phyloP scores from a whole-genome alignment of 371 early-diverging fungal species.

The Zopfochytrium polystomum region DNA sequence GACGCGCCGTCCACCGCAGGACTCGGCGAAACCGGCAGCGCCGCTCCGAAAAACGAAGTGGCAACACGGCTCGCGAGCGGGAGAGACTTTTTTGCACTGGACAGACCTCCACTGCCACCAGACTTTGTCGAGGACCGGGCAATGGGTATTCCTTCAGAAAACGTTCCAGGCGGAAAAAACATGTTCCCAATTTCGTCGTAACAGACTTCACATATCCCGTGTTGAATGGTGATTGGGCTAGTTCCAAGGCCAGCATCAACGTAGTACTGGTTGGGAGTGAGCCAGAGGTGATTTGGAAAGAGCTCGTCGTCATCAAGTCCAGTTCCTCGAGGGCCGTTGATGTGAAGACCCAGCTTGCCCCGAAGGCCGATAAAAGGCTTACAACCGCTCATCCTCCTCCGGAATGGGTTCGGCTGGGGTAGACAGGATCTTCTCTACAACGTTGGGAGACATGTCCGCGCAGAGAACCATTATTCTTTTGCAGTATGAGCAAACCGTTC shows the following conservation, averaged over 20 bases:
- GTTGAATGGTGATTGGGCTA: constrained; percentile 1
- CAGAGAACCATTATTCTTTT: constrained; percentile 16
- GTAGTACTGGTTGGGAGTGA: constrained; percentile 15
- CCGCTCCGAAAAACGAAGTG: no score
- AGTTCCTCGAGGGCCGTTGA: background rate
- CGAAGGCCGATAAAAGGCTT: constrained; percentile 24
- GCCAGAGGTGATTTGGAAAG: constrained; percentile 10
- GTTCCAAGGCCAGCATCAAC: background rate
- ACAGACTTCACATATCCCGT: constrained; percentile 22
- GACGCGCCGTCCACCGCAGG: no score
- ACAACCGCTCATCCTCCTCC: background rate
- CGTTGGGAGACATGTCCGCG: constrained; percentile 3
- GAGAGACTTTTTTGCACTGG: no score
- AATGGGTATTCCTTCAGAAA: background rate
- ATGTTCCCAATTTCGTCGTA: constrained; percentile 15
- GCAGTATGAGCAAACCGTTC: constrained; percentile 17
- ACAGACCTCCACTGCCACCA: no score
- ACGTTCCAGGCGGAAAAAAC: constrained; percentile 13
- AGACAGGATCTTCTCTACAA: constrained; percentile 3
- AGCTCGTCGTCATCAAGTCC: background rate
- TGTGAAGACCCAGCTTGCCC: constrained; percentile 24
- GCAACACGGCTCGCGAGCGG: no score
- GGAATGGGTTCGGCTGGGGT: constrained; percentile 3
- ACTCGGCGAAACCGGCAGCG: no score
- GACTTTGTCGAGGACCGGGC: no score